These are phyloP conservation scores for Talaromyces trachyspermus DNA, from an alignment of 495 filamentous ascomycete species.

Conservation along the genomic window DNA sequence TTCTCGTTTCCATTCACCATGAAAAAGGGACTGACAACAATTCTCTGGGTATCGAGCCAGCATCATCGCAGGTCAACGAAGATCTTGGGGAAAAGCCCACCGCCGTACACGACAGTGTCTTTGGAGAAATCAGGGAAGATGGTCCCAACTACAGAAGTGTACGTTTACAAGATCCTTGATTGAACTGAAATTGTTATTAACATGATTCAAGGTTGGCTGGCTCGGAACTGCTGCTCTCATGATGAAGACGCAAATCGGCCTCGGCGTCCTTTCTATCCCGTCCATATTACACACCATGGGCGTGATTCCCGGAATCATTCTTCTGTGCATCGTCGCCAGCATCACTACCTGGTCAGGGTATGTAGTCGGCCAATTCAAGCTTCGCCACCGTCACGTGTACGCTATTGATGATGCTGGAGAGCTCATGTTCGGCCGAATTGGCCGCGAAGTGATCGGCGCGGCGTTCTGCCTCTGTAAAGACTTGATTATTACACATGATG, in stretches of 20 bases:
- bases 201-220: constrained; percentile 25
- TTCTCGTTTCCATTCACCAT: too few relatives aligned
- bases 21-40: too few relatives aligned
- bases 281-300: constrained; percentile 53
- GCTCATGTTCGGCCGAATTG: constrained; percentile 55
- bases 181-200: not conserved
- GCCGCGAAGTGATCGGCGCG: constrained; percentile 50
- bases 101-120: constrained; percentile 15
- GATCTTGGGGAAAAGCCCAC: too few relatives aligned
- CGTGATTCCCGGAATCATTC: constrained; percentile 46
- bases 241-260: constrained; percentile 46
- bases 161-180: constrained; percentile 14
- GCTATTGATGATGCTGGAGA: constrained; percentile 61
- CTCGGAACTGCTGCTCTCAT: constrained; percentile 29
- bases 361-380: constrained; percentile 63
- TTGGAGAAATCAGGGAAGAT: constrained; percentile 13
- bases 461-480: constrained; percentile 41
- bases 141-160: constrained; percentile 15
- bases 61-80: too few relatives aligned
- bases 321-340: constrained; percentile 47
- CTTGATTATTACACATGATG: constrained; percentile 22
- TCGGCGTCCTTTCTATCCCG: constrained; percentile 57
- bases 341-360: constrained; percentile 69
- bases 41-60: too few relatives aligned
- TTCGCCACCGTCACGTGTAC: constrained; percentile 56